These are phyloP conservation scores for Starmerella sp. DNA, from an alignment of 805 yeast genomes.

Conservation along the genomic window DNA sequence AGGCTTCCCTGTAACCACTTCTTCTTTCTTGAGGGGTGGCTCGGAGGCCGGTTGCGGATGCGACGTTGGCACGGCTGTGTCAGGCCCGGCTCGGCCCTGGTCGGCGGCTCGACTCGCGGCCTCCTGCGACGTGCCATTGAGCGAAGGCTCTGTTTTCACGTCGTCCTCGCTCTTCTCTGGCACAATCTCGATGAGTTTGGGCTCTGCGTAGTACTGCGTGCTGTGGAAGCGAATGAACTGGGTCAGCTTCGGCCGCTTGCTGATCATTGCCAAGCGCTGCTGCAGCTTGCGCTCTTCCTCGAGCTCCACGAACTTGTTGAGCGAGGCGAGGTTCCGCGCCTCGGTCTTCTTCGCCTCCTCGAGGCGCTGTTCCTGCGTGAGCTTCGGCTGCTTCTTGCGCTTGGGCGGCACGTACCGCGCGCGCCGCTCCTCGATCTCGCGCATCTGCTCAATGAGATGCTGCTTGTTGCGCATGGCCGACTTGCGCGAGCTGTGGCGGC, in stretches of 20 bases:
- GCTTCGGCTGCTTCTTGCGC: constrained; percentile 23
- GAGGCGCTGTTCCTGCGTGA: constrained; percentile 61
- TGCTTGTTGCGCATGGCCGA: constrained; percentile 69
- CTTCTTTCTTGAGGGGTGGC: too few relatives aligned
- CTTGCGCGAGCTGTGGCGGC: constrained; percentile 59
- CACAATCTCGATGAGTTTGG: constrained; percentile 6
- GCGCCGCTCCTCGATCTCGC: constrained; percentile 53
- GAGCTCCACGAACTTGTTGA: constrained; percentile 70
- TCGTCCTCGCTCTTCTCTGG: neutral
- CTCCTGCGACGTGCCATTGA: neutral
- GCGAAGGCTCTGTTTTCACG: neutral
- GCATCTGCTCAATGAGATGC: constrained; percentile 60
- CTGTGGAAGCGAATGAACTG: constrained; percentile 41
- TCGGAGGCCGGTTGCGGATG: too few relatives aligned
- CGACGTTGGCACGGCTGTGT: too few relatives aligned
- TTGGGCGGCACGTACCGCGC: constrained; percentile 31
- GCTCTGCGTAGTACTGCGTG: constrained; percentile 5
- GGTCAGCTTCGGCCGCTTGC: constrained; percentile 49
- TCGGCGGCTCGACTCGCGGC: too few relatives aligned
- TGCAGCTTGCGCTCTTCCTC: constrained; percentile 69
- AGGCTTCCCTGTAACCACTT: too few relatives aligned
- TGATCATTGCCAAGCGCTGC: constrained; percentile 61
- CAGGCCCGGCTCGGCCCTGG: too few relatives aligned
- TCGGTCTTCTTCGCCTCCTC: constrained; percentile 87
- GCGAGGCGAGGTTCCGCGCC: constrained; percentile 55